Conservation (phyloP, 2,329 filamentous ascomycete species). For the Paraconiothyrium brasiliense region DNA sequence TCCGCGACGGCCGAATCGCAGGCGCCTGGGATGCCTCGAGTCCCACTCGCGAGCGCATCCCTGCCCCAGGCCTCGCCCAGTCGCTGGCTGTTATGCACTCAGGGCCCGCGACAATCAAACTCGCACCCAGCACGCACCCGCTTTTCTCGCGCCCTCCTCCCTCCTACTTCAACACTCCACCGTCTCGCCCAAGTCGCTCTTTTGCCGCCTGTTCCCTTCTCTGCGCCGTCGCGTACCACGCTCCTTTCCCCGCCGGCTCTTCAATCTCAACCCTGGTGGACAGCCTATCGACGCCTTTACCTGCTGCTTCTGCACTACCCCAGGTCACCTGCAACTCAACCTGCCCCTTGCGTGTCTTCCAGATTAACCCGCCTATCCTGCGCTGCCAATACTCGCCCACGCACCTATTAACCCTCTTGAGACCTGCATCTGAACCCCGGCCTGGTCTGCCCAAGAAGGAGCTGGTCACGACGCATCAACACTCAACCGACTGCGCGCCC, state of each 20-base stretch:
- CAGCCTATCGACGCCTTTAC: conserved; percentile 32
- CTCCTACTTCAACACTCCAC: conserved; percentile 26
- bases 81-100: conserved; percentile 14
- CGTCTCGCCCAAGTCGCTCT: conserved; percentile 43
- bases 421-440: conserved; percentile 36
- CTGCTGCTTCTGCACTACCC: conserved; percentile 36
- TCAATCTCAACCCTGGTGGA: conserved; percentile 43
- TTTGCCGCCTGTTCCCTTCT: conserved; percentile 37
- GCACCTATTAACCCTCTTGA: conserved; percentile 30
- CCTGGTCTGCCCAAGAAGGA: conserved; percentile 36
- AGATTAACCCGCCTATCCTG: conserved; percentile 42
- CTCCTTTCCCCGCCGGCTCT: conserved; percentile 38
- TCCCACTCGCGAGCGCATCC: conserved; percentile 1
- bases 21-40: conserved; percentile 4
- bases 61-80: conserved; percentile 5
- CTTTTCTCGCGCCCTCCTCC: conserved; percentile 8
- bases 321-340: conserved; percentile 35
- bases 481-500: conserved; percentile 26
- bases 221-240: conserved; percentile 29
- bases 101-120: conserved; percentile 18
- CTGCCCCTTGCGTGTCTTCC: conserved; percentile 43
- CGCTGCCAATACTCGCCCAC: conserved; percentile 30
- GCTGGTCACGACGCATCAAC: conserved; percentile 37
- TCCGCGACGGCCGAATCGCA: conserved; percentile 15
- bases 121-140: conserved; percentile 6